A percentile compares a stretch with the other conserved stretches of the same genome.
Conservation (phyloP, 768 basidiomycete species). For the Suillus sp. region DNA sequence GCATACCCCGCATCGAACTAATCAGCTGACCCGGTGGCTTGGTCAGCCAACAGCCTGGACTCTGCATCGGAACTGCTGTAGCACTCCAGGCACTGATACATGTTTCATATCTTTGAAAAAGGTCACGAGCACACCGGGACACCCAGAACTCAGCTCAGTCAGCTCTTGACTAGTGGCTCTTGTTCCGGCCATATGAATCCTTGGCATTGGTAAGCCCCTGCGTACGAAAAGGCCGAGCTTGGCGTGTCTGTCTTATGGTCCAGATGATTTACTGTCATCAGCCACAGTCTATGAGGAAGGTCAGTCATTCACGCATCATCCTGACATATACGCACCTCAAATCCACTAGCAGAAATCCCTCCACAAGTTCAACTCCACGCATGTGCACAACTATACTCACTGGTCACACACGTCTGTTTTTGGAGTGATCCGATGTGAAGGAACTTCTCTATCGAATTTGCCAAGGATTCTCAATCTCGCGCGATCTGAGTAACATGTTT, state of each 20-base stretch:
- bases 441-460: conserved; percentile 2
- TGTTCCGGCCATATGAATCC: neutral
- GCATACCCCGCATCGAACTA: neutral
- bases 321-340: neutral
- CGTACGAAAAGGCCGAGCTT: neutral
- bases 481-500: neutral
- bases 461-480: neutral
- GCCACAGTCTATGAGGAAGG: neutral
- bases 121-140: neutral
- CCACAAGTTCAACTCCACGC: neutral
- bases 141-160: neutral
- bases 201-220: neutral
- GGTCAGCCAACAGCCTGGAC: too few species aligned
- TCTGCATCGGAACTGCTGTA: too few species aligned
- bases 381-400: neutral
- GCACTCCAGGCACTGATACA: neutral
- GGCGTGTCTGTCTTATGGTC: neutral
- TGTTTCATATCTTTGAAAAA: neutral
- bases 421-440: neutral
- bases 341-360: neutral
- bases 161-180: too few species aligned
- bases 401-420: neutral
- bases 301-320: neutral
- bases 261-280: neutral
- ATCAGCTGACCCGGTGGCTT: neutral